These are phyloP conservation scores for Candida awuae DNA, from an alignment of 805 yeast species.

Conservation along the genomic window DNA sequence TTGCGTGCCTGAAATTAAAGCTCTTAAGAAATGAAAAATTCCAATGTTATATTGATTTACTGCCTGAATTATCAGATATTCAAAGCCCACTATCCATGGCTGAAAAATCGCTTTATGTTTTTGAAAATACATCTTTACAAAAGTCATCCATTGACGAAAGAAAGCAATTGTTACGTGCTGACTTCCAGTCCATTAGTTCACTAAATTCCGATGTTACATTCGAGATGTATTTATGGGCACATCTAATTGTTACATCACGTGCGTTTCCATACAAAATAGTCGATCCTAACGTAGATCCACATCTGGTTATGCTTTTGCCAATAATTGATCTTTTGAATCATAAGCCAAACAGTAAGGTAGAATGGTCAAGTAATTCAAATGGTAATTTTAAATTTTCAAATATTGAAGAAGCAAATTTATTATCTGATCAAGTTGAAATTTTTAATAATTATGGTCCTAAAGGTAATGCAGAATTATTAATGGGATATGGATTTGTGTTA, in stretches of 20 bases:
- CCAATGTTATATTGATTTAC: slow-evolving; percentile 36
- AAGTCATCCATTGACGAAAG: slow-evolving; percentile 44
- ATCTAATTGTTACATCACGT: slow-evolving; percentile 63
- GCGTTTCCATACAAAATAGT: slow-evolving; percentile 68
- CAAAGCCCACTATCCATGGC: slow-evolving; percentile 61
- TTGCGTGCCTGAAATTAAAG: slow-evolving; percentile 11
- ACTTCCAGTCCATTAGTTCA: slow-evolving; percentile 35
- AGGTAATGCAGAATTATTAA: slow-evolving; percentile 72
- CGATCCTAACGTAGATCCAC: slow-evolving; percentile 17
- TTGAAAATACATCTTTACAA: slow-evolving; percentile 45
- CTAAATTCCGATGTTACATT: slow-evolving; percentile 26
- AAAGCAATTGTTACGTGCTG: slow-evolving; percentile 38
- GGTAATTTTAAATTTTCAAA: slow-evolving; percentile 6
- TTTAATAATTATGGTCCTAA: slow-evolving; percentile 84
- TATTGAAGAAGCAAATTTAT: not conserved
- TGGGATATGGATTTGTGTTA: slow-evolving; percentile 75
- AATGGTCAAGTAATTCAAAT: slow-evolving; percentile 42
- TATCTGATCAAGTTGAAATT: slow-evolving; percentile 36
- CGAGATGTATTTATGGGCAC: slow-evolving; percentile 67
- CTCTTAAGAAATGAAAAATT: slow-evolving; percentile 1
- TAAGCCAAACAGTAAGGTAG: slow-evolving; percentile 47
- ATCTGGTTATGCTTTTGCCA: slow-evolving; percentile 56
- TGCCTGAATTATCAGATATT: slow-evolving; percentile 39
- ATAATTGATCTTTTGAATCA: slow-evolving; percentile 77
- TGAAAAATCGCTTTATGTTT: slow-evolving; percentile 33